These are phyloP conservation scores for Glarea lozoyensis DNA, from an alignment of 495 filamentous ascomycete species.

Conservation along the genomic window DNA sequence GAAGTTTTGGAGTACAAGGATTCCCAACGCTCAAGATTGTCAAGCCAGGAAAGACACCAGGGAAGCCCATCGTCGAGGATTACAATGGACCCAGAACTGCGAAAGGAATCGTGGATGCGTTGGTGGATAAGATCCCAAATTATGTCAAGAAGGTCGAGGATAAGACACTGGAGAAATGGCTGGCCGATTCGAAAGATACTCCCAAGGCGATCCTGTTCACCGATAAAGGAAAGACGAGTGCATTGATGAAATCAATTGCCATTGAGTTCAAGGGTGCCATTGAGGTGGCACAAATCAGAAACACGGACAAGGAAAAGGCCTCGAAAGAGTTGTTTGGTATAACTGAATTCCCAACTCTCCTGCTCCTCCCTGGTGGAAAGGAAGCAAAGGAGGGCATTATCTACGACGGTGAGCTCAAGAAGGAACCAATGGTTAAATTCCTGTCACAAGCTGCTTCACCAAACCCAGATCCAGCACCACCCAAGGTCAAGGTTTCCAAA, in stretches of 20 bases:
- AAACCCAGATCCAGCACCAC: constrained; percentile 60
- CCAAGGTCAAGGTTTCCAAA: constrained; percentile 40
- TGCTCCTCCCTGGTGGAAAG: constrained; percentile 68
- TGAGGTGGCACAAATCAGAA: constrained; percentile 73
- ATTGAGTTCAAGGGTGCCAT: constrained; percentile 86
- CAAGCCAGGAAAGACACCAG: constrained; percentile 70
- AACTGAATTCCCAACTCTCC: constrained; percentile 65
- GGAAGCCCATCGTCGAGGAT: constrained; percentile 82
- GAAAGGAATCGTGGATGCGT: constrained; percentile 79
- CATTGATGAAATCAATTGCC: constrained; percentile 74
- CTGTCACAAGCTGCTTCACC: constrained; percentile 67
- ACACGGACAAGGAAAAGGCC: constrained; percentile 56
- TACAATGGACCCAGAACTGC: constrained; percentile 78
- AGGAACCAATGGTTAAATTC: constrained; percentile 73
- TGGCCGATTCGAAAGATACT: constrained; percentile 59
- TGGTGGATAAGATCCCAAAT: constrained; percentile 83
- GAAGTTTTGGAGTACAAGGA: constrained; percentile 81
- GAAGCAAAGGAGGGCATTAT: constrained; percentile 55
- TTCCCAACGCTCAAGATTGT: constrained; percentile 97
- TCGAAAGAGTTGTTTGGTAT: constrained; percentile 69
- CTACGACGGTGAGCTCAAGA: constrained; percentile 82
- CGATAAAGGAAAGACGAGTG: constrained; percentile 81
- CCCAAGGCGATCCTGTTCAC: constrained; percentile 91
- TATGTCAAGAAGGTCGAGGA: constrained; percentile 76
- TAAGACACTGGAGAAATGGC: constrained; percentile 68